Evolutionary conservation across 768 basidiomycete genomes (phyloP), one percentile per base, ranked within the genome.

Genomic region (Serpula lacrymans): DNA sequence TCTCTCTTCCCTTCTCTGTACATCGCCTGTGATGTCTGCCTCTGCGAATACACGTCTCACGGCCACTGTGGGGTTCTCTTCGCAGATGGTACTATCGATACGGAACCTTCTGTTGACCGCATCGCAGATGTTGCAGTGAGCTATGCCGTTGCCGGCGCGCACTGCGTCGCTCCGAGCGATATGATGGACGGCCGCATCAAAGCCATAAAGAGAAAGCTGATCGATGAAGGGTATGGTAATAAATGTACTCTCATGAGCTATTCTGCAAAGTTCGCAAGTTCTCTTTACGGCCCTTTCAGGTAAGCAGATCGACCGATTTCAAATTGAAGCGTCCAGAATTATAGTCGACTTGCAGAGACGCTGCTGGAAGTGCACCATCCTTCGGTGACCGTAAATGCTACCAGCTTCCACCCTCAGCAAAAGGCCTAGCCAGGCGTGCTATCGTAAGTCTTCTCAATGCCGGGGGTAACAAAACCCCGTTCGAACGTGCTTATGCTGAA

Each of bases 41-140:
- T 99, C n/a, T 99, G 96, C 72, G 95, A 98, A 67, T 98, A 99
- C 72, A 97, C 96, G 7, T 88, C 90, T 35, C 95, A 98, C 52
- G 96, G 96, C 0, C 96, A 99, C 64, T 99, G 96, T 54, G 96
- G 96, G 18, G 56, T 86, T 32, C 74, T 94, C 27, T 62, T 88
- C 50, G 31, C 55, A 2, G 88, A 92, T 50, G 83, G 84, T 10
- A 82, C 82, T 3, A 88, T 97, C 62, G 70, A 88, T 62, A 81
- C 81, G 25, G 70, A 66, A 8, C 82, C 82, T 13, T 94, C 90
- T 16, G 88, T 90, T 10, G 69, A 71, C n/a, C 84, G 96, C 46
- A 85, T 99, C 46, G 91, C 90, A 0, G 71, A 96, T 55, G 94
- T 99, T 18, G 92, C 96, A 0, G 71, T 98, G 33, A 82, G 76